A percentile compares a stretch with the other conserved stretches of the same genome.
Evolutionary conservation across 2,329 filamentous ascomycete species (phyloP).

Genomic region (Beauveria australis): DNA sequence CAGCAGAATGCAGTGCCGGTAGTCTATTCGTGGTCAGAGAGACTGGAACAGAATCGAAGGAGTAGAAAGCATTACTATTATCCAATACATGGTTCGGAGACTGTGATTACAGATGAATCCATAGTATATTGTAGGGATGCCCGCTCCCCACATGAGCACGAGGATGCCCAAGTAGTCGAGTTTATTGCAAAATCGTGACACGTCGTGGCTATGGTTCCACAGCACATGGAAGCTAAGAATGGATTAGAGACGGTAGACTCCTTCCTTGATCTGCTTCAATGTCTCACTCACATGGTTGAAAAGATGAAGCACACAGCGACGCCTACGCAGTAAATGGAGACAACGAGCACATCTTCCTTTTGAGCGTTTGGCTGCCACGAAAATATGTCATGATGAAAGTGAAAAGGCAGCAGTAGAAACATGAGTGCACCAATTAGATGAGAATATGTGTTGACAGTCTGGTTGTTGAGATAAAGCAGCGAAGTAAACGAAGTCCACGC

Average conservation of each 20-base stretch:
- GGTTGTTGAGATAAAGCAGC: slow-evolving; percentile 13
- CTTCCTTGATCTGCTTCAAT: too few relatives aligned
- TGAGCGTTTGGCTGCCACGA: background rate
- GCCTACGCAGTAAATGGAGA: slow-evolving; percentile 13
- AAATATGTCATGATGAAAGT: slow-evolving; percentile 8
- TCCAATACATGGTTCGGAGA: slow-evolving; percentile 13
- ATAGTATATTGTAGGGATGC: slow-evolving; percentile 10
- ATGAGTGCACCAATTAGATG: slow-evolving; percentile 11
- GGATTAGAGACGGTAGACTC: background rate
- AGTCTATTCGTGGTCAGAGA: background rate
- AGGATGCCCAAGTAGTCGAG: slow-evolving; percentile 16
- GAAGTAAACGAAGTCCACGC: slow-evolving; percentile 3
- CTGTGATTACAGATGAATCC: slow-evolving; percentile 15
- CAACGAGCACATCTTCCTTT: slow-evolving; percentile 11
- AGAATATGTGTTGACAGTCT: slow-evolving; percentile 10
- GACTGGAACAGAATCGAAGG: too few relatives aligned
- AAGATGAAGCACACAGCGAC: slow-evolving; percentile 15
- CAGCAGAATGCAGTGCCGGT: slow-evolving; percentile 11
- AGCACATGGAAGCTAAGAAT: slow-evolving; percentile 1
- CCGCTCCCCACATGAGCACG: slow-evolving; percentile 9
- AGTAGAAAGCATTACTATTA: background rate
- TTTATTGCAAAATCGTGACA: slow-evolving; percentile 2
- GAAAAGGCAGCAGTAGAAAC: slow-evolving; percentile 9
- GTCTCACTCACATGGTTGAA: slow-evolving; percentile 13
- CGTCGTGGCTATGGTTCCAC: slow-evolving; percentile 3